Evolutionary conservation across 345 rosid genomes (phyloP).

Genomic region (Bruguiera gymnorhiza): DNA sequence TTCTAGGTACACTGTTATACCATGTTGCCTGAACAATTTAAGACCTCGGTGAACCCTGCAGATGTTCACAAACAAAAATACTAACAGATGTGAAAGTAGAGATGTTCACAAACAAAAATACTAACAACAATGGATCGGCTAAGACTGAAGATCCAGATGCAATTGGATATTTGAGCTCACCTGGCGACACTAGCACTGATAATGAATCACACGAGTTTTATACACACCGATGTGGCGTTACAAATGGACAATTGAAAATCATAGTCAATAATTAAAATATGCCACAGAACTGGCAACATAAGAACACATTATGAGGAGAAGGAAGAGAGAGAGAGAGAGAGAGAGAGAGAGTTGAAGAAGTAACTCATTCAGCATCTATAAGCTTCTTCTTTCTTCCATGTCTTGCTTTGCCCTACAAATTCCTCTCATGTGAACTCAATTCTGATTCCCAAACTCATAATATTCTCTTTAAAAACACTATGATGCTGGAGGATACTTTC

Average conservation of each 20-base stretch:
- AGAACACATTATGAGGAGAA: not conserved
- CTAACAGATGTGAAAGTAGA: too few relatives aligned
- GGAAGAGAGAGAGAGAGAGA: not conserved
- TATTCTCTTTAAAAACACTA: not conserved
- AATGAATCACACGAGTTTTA: not conserved
- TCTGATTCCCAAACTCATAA: too few relatives aligned
- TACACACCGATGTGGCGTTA: not conserved
- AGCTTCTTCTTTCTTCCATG: not conserved
- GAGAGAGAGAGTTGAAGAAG: not conserved
- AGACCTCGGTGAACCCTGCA: constrained; percentile 29
- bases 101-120: constrained; percentile 22
- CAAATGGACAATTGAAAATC: not conserved
- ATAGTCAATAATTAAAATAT: not conserved
- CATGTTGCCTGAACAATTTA: constrained; percentile 21
- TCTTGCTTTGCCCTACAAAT: not conserved
- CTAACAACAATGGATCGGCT: not conserved
- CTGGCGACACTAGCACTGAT: constrained; percentile 57
- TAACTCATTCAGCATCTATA: not conserved
- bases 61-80: constrained; percentile 22
- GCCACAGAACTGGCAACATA: not conserved
- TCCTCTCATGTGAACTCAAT: not conserved
- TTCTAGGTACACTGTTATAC: not conserved
- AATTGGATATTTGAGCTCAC: constrained; percentile 81
- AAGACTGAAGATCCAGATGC: constrained; percentile 65
- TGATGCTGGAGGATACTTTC: not conserved